A percentile compares a stretch with the other conserved stretches of the same genome.
These are phyloP conservation scores for Schwanniomyces etchellsii DNA, from an alignment of 1,139 yeast genomes.

Conservation along the genomic window DNA sequence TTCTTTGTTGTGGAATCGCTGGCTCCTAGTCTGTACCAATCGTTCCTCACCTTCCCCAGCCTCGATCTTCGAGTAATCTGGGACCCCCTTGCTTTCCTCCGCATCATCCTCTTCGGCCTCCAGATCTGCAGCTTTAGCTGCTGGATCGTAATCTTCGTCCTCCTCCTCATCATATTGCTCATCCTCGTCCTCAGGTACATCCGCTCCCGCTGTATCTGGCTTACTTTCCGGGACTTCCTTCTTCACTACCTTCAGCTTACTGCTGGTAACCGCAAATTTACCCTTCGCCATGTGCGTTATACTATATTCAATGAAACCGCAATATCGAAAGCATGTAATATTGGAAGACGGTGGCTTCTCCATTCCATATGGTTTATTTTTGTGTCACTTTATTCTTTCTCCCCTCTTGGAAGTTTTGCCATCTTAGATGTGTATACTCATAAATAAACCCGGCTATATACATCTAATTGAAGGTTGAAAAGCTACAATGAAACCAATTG, in stretches of 20 bases:
- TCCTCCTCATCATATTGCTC: conserved; percentile 51
- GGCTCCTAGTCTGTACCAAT: conserved; percentile 30
- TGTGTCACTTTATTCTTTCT: no score
- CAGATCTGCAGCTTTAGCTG: conserved; percentile 17
- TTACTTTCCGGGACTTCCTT: conserved; percentile 1
- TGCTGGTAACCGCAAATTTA: background rate
- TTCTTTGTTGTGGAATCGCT: conserved; percentile 12
- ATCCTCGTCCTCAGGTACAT: conserved; percentile 5
- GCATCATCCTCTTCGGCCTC: conserved; percentile 20
- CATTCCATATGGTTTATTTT: no score
- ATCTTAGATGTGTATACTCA: no score
- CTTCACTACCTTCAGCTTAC: no score
- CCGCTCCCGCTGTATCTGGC: conserved; percentile 11
- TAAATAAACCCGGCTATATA: no score
- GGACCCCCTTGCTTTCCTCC: conserved; percentile 17
- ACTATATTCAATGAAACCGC: no score
- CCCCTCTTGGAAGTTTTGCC: no score
- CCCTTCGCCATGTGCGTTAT: no score
- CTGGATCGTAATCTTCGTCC: conserved; percentile 60
- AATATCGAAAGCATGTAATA: no score
- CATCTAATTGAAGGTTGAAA: no score
- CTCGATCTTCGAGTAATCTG: conserved; percentile 32
- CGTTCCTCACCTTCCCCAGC: conserved; percentile 23
- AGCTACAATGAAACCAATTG: conserved; percentile 15
- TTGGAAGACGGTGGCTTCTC: no score